Percentiles rank a stretch among this genome's conserved stretches.
Conservation (phyloP, 192 early-diverging fungal species). For the Endogone sp. region DNA sequence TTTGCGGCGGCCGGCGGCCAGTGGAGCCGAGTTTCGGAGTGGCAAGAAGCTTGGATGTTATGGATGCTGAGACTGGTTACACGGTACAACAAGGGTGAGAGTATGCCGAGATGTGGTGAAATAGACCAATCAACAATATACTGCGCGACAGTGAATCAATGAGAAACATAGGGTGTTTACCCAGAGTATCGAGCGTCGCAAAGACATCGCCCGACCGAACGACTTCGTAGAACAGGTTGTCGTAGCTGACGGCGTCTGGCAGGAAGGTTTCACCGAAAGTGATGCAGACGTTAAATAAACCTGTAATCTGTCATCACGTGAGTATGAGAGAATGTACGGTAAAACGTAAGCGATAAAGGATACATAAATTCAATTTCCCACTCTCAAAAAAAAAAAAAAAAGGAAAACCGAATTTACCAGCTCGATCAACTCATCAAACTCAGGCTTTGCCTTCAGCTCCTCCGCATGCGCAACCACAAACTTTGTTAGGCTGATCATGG, state of each 20-base stretch:
- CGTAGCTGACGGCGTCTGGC: conserved; percentile 43
- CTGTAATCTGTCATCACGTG: conserved; percentile 25
- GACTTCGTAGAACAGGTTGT: conserved; percentile 51
- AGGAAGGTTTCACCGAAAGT: conserved; percentile 46
- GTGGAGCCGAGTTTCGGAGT: too few relatives aligned
- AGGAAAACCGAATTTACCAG: conserved; percentile 23
- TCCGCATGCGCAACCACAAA: conserved; percentile 39
- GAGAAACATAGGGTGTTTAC: conserved; percentile 13
- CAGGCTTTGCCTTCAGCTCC: conserved; percentile 17
- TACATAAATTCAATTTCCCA: not conserved
- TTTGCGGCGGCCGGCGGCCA: too few relatives aligned
- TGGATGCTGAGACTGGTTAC: too few relatives aligned
- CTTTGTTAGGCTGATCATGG: conserved; percentile 36
- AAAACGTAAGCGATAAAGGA: too few relatives aligned
- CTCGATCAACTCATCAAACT: conserved; percentile 30
- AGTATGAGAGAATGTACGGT: too few relatives aligned
- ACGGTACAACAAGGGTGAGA: too few relatives aligned
- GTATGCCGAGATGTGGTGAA: too few relatives aligned
- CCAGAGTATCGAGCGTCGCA: conserved; percentile 8
- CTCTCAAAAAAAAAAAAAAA: not conserved
- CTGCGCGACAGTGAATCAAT: not conserved
- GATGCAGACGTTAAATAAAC: conserved; percentile 44
- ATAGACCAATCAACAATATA: not conserved
- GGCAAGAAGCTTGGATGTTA: too few relatives aligned
- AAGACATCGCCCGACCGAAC: conserved; percentile 32